phyloP scores from a whole-genome alignment of 2,329 filamentous ascomycete genomes.

The Alternaria sp. region DNA sequence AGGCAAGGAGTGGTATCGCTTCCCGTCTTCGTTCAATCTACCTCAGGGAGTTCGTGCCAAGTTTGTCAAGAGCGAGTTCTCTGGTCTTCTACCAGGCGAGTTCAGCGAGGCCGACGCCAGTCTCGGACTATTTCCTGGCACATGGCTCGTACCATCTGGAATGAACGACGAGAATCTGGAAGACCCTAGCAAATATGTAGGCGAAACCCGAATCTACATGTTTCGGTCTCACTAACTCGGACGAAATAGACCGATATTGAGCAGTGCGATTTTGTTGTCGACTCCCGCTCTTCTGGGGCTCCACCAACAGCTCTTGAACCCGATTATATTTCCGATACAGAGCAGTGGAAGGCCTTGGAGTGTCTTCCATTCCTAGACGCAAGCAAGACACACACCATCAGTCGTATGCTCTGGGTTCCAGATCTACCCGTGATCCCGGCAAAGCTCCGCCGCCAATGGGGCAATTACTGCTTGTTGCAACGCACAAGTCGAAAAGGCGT shows the following conservation, averaged over 20 bases:
- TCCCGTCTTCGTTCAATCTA: constrained; percentile 90
- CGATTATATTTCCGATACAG: constrained; percentile 75
- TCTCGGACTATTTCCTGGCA: constrained; percentile 80
- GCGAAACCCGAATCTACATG: constrained; percentile 32
- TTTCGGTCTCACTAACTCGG: constrained; percentile 21
- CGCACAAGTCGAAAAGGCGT: constrained; percentile 44
- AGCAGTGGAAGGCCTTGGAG: constrained; percentile 78
- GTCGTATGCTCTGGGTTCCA: constrained; percentile 83
- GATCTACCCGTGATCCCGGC: constrained; percentile 73
- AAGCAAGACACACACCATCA: constrained; percentile 74
- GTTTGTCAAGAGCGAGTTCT: constrained; percentile 90
- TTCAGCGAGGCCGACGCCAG: constrained; percentile 77
- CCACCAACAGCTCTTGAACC: constrained; percentile 74
- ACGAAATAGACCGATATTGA: constrained; percentile 68
- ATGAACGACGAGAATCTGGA: constrained; percentile 94
- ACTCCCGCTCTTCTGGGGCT: constrained; percentile 77
- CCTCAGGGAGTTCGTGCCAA: constrained; percentile 84
- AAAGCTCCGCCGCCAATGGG: constrained; percentile 78
- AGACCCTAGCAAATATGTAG: constrained; percentile 84
- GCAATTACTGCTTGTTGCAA: constrained; percentile 82
- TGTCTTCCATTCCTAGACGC: constrained; percentile 86
- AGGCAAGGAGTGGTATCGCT: constrained; percentile 98
- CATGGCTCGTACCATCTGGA: constrained; percentile 79
- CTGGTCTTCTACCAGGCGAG: constrained; percentile 86
- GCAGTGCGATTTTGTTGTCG: constrained; percentile 83